Base-by-base conservation (phyloP, 2,329 filamentous ascomycete species). In the Xylaria multiplex region DNA sequence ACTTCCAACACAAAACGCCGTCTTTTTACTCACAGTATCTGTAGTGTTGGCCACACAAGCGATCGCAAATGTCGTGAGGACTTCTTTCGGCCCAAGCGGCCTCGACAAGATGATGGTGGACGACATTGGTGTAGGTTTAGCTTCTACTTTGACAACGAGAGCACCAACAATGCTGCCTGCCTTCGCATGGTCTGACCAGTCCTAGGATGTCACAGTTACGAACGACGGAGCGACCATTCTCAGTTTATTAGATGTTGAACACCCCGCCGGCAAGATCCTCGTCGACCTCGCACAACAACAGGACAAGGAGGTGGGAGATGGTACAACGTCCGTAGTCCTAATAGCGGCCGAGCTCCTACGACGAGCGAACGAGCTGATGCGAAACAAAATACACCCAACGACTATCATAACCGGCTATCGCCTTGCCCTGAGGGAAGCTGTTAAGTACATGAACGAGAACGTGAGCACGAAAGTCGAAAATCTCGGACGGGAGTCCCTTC, bases 101-200 rank as follows among this genome's bases (percentile, higher is more conserved):
- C 87, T 99, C 72, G 96, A 99, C 80, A 99, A 99, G 88, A 99
- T 99, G 96, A 98, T 99, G 96, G 96, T 99, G 75, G 96, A 99
- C 83, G 96, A 99, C 79, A 98, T 99, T 80, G 96, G 96, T 77
- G 91, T 93, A 88, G 75, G 90, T 75, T 64, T 14, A 42, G 13
- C 49, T 40, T 49, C 30, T 27, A 32, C n/a, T 6, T 24, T 40
- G 2, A 40, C 54, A 24, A 11, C 8, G 6, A 48, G 13, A 27
- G 2, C 32, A 22, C 24, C 40, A 4, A 19, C 7, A 7, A 22
- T 22, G 11, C 22, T 74, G 53, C 35, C 14, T 9, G 13, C 22
- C 22, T 43, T 54, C 13, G 19, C 22, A 16, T 22, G 5, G 57
- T 65, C 71, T 75, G 52, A 72, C 71, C 63, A 65, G 58, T 13